These are phyloP conservation scores for Scenedesmus sp. DNA, from an alignment of 163 green algal genomes.

Conservation along the genomic window DNA sequence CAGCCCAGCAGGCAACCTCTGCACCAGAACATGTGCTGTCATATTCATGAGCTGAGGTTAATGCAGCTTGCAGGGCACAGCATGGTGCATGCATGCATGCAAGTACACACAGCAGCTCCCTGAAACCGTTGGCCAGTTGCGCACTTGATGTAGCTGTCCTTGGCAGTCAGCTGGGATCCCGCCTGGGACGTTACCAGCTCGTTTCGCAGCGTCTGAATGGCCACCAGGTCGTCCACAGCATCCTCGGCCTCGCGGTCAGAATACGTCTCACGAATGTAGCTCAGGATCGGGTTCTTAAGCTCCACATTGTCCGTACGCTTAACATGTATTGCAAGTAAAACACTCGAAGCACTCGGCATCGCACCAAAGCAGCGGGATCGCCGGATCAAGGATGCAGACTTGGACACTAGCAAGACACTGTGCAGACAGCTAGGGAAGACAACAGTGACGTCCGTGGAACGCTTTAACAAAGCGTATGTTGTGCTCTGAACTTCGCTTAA, in stretches of 20 bases:
- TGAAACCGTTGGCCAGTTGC: not conserved
- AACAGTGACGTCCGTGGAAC: not conserved
- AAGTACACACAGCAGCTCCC: too few species aligned
- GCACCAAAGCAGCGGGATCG: not conserved
- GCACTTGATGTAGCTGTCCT: conserved; percentile 78
- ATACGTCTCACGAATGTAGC: conserved; percentile 78
- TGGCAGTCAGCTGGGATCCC: conserved; percentile 62
- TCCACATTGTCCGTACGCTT: conserved; percentile 86
- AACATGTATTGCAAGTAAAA: conserved; percentile 85
- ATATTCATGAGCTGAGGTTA: not conserved
- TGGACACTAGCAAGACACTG: not conserved
- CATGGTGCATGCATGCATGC: conserved; percentile 6
- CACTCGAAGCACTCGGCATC: conserved; percentile 14
- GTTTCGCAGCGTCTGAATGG: conserved; percentile 74
- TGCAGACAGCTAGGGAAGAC: not conserved
- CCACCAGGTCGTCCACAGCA: conserved; percentile 79
- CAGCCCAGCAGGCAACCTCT: not conserved
- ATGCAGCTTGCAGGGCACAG: not conserved
- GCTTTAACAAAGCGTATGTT: not conserved
- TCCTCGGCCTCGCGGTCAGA: conserved; percentile 75
- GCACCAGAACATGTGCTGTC: not conserved
- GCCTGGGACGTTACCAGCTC: conserved; percentile 65
- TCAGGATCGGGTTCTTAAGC: conserved; percentile 77
- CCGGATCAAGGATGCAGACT: not conserved
- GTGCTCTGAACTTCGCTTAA: not conserved